These are phyloP conservation scores for Hyphodiscus hymeniophilus DNA, from an alignment of 495 filamentous ascomycete species.

Conservation along the genomic window DNA sequence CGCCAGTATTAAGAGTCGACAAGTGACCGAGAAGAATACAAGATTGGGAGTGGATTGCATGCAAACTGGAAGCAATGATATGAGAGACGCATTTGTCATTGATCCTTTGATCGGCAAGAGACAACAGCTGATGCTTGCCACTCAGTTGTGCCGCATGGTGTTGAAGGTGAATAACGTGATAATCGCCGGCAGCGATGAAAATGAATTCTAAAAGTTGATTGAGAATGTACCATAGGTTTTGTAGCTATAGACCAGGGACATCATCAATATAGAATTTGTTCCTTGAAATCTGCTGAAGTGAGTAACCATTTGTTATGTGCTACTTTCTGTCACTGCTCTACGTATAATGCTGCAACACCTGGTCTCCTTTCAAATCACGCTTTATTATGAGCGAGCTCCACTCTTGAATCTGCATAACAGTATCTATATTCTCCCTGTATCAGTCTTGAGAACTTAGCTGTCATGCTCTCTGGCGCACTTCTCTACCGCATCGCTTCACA, in stretches of 20 bases:
- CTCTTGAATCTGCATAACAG: too few species aligned
- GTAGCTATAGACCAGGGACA: constrained; percentile 14
- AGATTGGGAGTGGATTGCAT: constrained; percentile 96
- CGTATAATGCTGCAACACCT: too few species aligned
- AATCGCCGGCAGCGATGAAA: constrained; percentile 81
- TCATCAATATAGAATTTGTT: constrained; percentile 10
- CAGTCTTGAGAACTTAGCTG: too few species aligned
- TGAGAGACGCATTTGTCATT: constrained; percentile 95
- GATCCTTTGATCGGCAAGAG: constrained; percentile 96
- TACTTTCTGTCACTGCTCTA: too few species aligned
- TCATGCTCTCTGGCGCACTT: too few species aligned
- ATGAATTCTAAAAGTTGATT: constrained; percentile 69
- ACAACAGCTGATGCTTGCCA: constrained; percentile 91
- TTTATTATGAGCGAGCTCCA: too few species aligned
- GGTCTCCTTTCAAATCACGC: too few species aligned
- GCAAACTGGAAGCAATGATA: constrained; percentile 88
- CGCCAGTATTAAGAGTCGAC: constrained; percentile 88
- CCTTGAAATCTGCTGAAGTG: too few species aligned
- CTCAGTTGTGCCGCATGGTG: constrained; percentile 98
- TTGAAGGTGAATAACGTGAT: constrained; percentile 98
- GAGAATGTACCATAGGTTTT: constrained; percentile 21
- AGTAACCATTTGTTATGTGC: too few species aligned
- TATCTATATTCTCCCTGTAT: too few species aligned
- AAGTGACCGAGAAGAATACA: constrained; percentile 81
- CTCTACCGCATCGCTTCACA: too few species aligned